These are phyloP conservation scores for Chlamydomonas schloesseri DNA, from an alignment of 139 green algal genomes.

Conservation along the genomic window DNA sequence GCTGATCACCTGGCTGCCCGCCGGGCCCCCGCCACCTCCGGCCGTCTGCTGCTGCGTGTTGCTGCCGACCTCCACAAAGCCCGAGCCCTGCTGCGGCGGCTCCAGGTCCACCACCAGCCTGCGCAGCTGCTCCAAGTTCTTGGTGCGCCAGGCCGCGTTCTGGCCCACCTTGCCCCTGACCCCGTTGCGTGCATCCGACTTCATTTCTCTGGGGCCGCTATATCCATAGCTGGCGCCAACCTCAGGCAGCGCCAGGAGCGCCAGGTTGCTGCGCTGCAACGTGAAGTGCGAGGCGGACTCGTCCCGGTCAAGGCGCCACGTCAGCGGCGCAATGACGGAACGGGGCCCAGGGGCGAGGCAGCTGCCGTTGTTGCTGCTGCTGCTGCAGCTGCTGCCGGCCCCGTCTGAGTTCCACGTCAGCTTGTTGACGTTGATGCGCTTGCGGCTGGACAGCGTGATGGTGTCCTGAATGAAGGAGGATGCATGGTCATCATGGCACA, in stretches of 20 bases:
- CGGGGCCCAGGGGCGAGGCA: no score
- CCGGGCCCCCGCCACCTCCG: no score
- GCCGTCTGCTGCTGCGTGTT: not conserved
- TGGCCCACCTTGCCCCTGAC: no score
- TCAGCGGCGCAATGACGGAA: not conserved
- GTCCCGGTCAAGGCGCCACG: constrained; percentile 86
- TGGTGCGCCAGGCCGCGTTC: no score
- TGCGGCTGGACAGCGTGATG: constrained; percentile 39
- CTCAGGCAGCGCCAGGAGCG: constrained; percentile 43
- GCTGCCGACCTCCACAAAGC: not conserved
- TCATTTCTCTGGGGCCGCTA: no score
- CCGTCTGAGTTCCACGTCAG: not conserved
- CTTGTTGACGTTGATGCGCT: constrained; percentile 6
- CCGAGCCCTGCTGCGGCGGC: constrained; percentile 41
- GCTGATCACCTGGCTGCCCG: not conserved
- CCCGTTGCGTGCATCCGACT: no score
- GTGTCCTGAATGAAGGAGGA: constrained; percentile 35
- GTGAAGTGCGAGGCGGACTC: constrained; percentile 68
- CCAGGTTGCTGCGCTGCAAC: constrained; percentile 73
- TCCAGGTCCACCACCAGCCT: constrained; percentile 73
- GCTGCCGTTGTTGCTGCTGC: no score
- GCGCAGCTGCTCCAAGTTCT: constrained; percentile 53
- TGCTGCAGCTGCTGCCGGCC: not conserved
- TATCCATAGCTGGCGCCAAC: not conserved
- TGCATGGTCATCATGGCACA: no score